These are phyloP conservation scores for Serendipita indica DNA, from an alignment of 768 basidiomycete genomes.

Conservation along the genomic window DNA sequence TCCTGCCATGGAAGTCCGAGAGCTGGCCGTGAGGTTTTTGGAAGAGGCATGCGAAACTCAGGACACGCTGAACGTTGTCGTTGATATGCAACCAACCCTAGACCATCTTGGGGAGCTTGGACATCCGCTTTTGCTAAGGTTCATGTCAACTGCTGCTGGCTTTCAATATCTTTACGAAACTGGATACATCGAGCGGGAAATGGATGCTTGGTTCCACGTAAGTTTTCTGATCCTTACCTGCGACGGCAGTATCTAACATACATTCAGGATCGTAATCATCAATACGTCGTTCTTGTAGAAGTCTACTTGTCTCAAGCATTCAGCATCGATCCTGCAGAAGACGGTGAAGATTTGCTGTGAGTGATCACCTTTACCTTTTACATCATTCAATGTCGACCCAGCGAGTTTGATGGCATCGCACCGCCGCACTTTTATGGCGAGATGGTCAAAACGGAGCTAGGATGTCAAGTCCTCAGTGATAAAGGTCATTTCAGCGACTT, in stretches of 20 bases:
- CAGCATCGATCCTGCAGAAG: slow-evolving; percentile 34
- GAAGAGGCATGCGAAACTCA: slow-evolving; percentile 80
- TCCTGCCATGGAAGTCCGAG: slow-evolving; percentile 75
- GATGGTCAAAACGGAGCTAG: slow-evolving; percentile 91
- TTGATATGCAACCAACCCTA: slow-evolving; percentile 87
- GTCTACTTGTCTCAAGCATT: slow-evolving; percentile 77
- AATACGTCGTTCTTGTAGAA: slow-evolving; percentile 89
- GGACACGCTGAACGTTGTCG: slow-evolving; percentile 74
- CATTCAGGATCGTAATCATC: slow-evolving; percentile 73
- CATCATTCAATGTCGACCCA: slow-evolving; percentile 22
- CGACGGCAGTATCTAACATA: slow-evolving; percentile 11
- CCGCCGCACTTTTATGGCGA: slow-evolving; percentile 97
- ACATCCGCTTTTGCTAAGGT: slow-evolving; percentile 77
- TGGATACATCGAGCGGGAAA: slow-evolving; percentile 84
- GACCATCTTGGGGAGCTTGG: slow-evolving; percentile 93
- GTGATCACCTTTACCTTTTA: slow-evolving; percentile 14
- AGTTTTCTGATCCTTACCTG: slow-evolving; percentile 18
- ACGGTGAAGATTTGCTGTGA: slow-evolving; percentile 60
- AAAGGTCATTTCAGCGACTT: slow-evolving; percentile 87
- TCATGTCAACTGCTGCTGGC: slow-evolving; percentile 86
- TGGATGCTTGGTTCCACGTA: slow-evolving; percentile 94
- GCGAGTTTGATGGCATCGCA: slow-evolving; percentile 72
- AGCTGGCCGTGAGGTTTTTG: slow-evolving; percentile 75
- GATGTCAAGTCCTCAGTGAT: slow-evolving; percentile 79
- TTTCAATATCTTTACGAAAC: slow-evolving; percentile 86